These are phyloP conservation scores for Orbilia blumenaviensis DNA, from an alignment of 2,329 filamentous ascomycete species.

Conservation along the genomic window DNA sequence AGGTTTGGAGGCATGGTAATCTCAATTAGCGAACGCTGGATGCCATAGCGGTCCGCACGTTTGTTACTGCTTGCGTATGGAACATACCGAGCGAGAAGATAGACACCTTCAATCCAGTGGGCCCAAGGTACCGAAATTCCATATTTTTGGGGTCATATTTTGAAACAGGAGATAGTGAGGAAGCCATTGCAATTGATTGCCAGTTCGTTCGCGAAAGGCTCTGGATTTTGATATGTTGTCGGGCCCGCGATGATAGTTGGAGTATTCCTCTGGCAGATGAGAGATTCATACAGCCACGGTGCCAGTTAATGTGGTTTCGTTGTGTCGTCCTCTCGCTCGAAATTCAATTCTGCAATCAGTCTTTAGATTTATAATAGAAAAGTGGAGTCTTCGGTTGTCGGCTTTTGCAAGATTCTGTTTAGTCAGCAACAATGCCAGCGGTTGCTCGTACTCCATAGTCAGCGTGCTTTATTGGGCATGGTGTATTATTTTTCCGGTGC, in stretches of 20 bases:
- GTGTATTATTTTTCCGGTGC: not conserved
- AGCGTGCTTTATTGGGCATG: not conserved
- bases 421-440: not conserved
- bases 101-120: slow-evolving; percentile 63
- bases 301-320: too few relatives aligned
- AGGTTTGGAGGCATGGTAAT: not conserved
- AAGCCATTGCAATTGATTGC: slow-evolving; percentile 31
- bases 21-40: not conserved
- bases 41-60: too few relatives aligned
- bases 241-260: not conserved
- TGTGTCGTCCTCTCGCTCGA: too few relatives aligned
- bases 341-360: too few relatives aligned
- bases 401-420: not conserved
- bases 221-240: not conserved
- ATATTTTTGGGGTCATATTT: slow-evolving; percentile 59
- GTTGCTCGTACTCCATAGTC: not conserved
- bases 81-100: slow-evolving; percentile 61
- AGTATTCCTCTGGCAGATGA: not conserved
- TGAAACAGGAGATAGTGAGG: slow-evolving; percentile 27
- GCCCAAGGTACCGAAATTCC: slow-evolving; percentile 63
- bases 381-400: not conserved
- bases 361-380: not conserved
- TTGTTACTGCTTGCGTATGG: not conserved
- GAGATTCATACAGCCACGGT: not conserved
- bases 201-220: not conserved